Conservation (phyloP, 371 early-diverging fungal species). For the Mucor piriformis region DNA sequence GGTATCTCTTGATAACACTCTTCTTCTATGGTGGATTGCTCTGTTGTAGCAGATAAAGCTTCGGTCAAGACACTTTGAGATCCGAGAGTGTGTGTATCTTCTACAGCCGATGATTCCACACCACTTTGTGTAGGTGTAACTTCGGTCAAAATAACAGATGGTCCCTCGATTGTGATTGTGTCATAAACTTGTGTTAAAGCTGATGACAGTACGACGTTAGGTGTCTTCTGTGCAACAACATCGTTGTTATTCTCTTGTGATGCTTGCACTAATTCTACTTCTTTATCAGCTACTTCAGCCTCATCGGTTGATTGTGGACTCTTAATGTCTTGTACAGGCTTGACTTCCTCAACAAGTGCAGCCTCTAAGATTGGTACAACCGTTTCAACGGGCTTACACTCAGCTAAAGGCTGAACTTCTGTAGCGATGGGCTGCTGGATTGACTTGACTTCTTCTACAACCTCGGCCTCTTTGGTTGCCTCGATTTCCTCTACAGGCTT, state of each 20-base stretch:
- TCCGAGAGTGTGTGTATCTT: constrained; percentile 6
- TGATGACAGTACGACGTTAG: too few species aligned
- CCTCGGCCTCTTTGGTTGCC: not conserved
- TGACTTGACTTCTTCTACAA: not conserved
- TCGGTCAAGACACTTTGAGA: constrained; percentile 8
- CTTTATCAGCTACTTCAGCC: not conserved
- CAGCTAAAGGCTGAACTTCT: not conserved
- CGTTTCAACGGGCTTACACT: not conserved
- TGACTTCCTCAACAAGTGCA: not conserved
- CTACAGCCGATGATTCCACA: not conserved
- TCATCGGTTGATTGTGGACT: not conserved
- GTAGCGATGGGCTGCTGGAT: too few species aligned
- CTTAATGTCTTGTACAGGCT: not conserved
- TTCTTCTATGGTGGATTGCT: not conserved
- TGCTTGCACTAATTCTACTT: not conserved
- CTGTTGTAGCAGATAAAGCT: not conserved
- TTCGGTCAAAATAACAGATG: not conserved
- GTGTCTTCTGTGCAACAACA: not conserved
- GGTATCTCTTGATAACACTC: not conserved
- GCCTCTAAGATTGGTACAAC: not conserved
- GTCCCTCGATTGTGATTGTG: not conserved
- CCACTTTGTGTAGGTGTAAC: not conserved
- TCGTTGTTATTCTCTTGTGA: not conserved
- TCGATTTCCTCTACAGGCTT: not conserved
- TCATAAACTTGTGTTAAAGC: not conserved